These are phyloP conservation scores for Gracilariopsis chorda DNA, from an alignment of 23 red algal species.

Conservation along the genomic window DNA sequence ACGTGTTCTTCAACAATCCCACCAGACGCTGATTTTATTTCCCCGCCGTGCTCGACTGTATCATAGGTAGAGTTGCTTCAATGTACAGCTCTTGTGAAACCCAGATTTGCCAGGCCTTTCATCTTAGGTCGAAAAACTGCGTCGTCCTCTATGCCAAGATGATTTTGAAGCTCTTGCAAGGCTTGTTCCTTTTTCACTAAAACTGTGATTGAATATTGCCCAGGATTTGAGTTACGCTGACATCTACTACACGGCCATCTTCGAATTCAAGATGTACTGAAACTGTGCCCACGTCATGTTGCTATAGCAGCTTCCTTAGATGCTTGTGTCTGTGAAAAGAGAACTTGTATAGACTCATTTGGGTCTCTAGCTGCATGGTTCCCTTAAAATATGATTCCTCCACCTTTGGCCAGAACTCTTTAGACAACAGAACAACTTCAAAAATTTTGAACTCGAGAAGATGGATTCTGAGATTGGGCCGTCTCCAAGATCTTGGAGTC, in stretches of 20 bases:
- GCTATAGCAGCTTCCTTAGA: slow-evolving; percentile 57
- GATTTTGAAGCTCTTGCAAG: not conserved
- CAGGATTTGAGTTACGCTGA: slow-evolving; percentile 28
- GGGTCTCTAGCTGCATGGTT: not conserved
- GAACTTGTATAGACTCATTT: slow-evolving; percentile 43
- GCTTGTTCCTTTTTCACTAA: not conserved
- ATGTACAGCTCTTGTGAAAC: slow-evolving; percentile 16
- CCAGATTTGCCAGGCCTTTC: slow-evolving; percentile 9
- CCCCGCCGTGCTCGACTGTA: slow-evolving; percentile 26
- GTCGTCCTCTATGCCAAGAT: slow-evolving; percentile 15
- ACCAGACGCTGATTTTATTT: slow-evolving; percentile 10
- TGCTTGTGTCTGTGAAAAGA: slow-evolving; percentile 45
- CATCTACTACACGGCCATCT: slow-evolving; percentile 14
- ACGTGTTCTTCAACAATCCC: slow-evolving; percentile 28
- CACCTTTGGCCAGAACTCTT: slow-evolving; percentile 74
- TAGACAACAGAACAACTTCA: slow-evolving; percentile 48
- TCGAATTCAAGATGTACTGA: slow-evolving; percentile 30
- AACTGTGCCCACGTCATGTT: slow-evolving; percentile 27
- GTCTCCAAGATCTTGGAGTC: slow-evolving; percentile 32
- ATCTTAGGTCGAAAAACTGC: slow-evolving; percentile 30
- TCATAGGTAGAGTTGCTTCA: slow-evolving; percentile 27
- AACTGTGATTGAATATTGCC: slow-evolving; percentile 44
- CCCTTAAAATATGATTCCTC: slow-evolving; percentile 51
- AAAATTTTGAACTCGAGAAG: slow-evolving; percentile 10
- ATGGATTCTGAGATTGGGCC: not conserved